phyloP scores from a whole-genome alignment of 179 eudicot species.

The Spinacia oleracea region DNA sequence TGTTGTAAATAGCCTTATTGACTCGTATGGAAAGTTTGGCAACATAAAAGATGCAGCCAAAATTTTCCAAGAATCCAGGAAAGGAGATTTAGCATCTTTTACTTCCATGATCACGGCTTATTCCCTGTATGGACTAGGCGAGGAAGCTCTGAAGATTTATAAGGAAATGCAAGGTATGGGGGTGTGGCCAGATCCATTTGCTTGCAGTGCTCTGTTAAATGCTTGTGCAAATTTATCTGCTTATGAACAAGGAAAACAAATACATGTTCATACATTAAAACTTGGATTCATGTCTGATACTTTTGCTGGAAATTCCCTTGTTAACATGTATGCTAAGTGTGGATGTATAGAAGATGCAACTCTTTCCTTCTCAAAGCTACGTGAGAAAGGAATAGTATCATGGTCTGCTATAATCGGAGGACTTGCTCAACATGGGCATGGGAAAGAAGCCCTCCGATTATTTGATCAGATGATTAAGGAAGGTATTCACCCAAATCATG shows the following conservation, averaged over 20 bases:
- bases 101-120: slow-evolving; percentile 75
- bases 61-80: slow-evolving; percentile 53
- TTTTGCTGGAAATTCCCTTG: slow-evolving; percentile 78
- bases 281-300: slow-evolving; percentile 54
- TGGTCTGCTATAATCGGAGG: slow-evolving; percentile 93
- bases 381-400: slow-evolving; percentile 64
- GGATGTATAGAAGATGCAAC: slow-evolving; percentile 76
- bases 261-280: slow-evolving; percentile 68
- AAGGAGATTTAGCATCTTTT: slow-evolving; percentile 61
- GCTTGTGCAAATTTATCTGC: slow-evolving; percentile 79
- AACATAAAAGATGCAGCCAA: slow-evolving; percentile 45
- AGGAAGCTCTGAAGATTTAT: slow-evolving; percentile 71
- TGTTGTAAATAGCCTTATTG: slow-evolving; percentile 61
- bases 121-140: slow-evolving; percentile 76
- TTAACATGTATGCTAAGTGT: slow-evolving; percentile 85
- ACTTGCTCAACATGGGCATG: slow-evolving; percentile 83
- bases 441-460: slow-evolving; percentile 59
- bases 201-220: slow-evolving; percentile 68
- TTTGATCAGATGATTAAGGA: slow-evolving; percentile 59
- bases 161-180: slow-evolving; percentile 46
- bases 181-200: slow-evolving; percentile 64
- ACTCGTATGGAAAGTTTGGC: slow-evolving; percentile 64
- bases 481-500: slow-evolving; percentile 61
- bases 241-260: slow-evolving; percentile 84
- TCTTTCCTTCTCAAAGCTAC: slow-evolving; percentile 55